Evolutionary conservation across 148 eudicot species (phyloP), one percentile per base, ranked within the genome.

Genomic region (Suaeda aralocaspica): DNA sequence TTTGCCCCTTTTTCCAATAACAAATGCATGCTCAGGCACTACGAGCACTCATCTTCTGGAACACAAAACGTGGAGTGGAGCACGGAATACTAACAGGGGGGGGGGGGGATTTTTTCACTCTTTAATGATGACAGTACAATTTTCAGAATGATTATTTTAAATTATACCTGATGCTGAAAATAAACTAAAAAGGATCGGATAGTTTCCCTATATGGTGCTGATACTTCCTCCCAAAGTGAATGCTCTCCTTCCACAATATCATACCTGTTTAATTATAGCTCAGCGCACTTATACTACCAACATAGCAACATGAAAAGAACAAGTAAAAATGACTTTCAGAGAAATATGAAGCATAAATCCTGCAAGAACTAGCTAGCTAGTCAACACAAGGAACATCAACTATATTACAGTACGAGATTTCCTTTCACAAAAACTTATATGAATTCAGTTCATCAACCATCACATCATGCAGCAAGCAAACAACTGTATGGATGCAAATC

Each of bases 181-280:
- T 84, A 94, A 66, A 77, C 93, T 77, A 94, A 78, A 78, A 94
- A 91, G 25, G 96, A 72, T 44, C 97, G 79, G 77, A 94, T 94
- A 11, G 96, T 89, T 83, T 94, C 99, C 76, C 92, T 82, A 67
- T 94, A 94, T 58, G 99, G 92, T 67, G 84, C 90, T 39, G 99
- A 94, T 75, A 94, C 97, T 75, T 84, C 99, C 62, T 70, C 73
- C 99, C 99, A 94, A 29, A 94, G 72, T 65, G 85, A 77, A 76
- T 94, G 88, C 55, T 87, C 88, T 74, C 93, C 97, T 87, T 89
- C 98, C 72, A 94, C 93, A 46, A 94, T 89, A 39, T 80, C 77
- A 64, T 91, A 94, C 98, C 98, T 94, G 91, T 72, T 56, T 74
- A 77, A 55, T 66, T 72, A 59, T 71, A 71, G 65, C 70, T 84